Base-by-base conservation (phyloP, 768 basidiomycete species). In the Coprinopsis cinerea region DNA sequence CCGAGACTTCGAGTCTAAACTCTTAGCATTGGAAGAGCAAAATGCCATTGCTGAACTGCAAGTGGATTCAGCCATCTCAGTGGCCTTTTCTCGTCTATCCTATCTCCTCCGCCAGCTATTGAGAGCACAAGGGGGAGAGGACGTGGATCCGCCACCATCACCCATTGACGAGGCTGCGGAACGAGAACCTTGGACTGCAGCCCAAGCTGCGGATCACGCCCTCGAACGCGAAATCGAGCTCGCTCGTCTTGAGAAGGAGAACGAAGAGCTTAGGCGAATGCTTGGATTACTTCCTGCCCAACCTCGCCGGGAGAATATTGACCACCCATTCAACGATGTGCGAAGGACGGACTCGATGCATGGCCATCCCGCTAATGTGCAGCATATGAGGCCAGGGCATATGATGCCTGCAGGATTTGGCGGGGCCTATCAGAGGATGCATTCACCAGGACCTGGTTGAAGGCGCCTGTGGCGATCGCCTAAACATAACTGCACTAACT, bases 211-310 rank as follows among this genome's bases (percentile, higher is more conserved):
- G n/a, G 90, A 95, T 53, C 79, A 83, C 72, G 83, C 89, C 1
- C 64, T 99, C 54, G 90, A 93, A 59, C 75, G 94, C 53, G 96
- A 98, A 63, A 85, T 83, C 60, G 95, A 99, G 68, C 79, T 99
- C 2, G 79, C 82, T 26, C 75, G 92, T 44, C 70, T 99, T 34
- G 84, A 94, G 67, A 79, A 75, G 56, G 95, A 99, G 72, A 98
- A 99, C 61, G 77, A 79, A 46, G 77, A 88, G 55, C 67, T 99
- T 54, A 75, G 85, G 57, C 74, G 81, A 50, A 70, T 98, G 72
- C 64, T 91, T 53, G 82, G 79, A 0, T 64, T 83, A 15, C 53
- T 67, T 20, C 66, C 70, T 6, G 59, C 60, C 14, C 64, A 63
- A 25, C 56, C 57, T 22, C 58, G 59, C 34, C 59, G 18, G 48